Evolutionary conservation across 306 rosid genomes (phyloP), one percentile per base, ranked within the genome.

Genomic region (Vicia villosa): DNA sequence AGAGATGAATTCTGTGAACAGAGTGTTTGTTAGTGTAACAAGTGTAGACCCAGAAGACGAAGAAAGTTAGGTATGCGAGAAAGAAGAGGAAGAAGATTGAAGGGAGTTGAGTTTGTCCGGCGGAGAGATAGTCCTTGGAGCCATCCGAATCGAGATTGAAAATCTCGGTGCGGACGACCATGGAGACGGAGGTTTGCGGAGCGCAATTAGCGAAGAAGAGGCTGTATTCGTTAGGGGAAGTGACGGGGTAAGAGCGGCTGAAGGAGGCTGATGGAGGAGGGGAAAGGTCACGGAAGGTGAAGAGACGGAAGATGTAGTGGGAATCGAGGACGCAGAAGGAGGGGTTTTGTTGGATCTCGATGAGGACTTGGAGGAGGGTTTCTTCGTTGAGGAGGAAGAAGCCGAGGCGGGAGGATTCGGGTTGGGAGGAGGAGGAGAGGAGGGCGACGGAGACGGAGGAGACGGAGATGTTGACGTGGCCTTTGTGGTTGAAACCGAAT

Each of bases 121-220:
- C 98, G 26, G 98, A 85, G 81, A 93, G 97, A 28, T 3, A 93
- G 42, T 90, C 98, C 19, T 5, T 62, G 0, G 91, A 79, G 1
- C 83, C 84, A 17, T 91, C 90, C 26, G 76, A 21, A 22, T 87
- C 92, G 15, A 82, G 73, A 11, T 93, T 93, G 82, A 66, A 93
- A 49, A 87, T 81, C 49, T 88, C 90, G 7, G 98, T 88, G 42
- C 74, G 89, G 10, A 93, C 97, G 16, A 8, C 16, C 98, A 93
- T 93, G 66, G 89, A 63, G 56, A 93, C 96, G 43, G 90, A 42
- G 80, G 97, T 76, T 16, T 79, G 89, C 0, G 89, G 91, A 0
- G 86, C 97, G 74, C 98, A 93, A 16, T 93, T 93, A 65, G 98
- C 96, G 73, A 90, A 90, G 87, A 88, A 93, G 82, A 93, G 94